Conservation (phyloP, 169 alveolate species). For the Cryptosporidium andersoni region DNA sequence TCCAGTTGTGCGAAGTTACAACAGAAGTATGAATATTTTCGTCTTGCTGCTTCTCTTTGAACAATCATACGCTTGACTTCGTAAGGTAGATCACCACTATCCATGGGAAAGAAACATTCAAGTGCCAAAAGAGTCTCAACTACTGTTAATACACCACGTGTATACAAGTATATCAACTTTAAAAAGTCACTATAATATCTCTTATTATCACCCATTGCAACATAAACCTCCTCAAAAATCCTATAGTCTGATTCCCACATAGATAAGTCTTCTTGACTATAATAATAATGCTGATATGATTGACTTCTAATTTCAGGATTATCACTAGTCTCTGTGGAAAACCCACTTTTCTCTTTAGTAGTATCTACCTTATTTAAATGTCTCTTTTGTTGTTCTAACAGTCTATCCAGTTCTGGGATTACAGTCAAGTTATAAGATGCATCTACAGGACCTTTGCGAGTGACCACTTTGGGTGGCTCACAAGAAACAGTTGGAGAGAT, state of each 20-base stretch:
- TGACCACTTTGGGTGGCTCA: conserved; percentile 67
- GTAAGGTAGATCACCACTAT: conserved; percentile 68
- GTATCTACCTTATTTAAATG: background rate
- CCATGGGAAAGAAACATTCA: conserved; percentile 70
- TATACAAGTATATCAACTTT: conserved; percentile 43
- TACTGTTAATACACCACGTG: conserved; percentile 68
- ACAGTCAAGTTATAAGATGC: conserved; percentile 45
- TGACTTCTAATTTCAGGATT: background rate
- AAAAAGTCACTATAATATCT: conserved; percentile 48
- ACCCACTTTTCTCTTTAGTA: background rate
- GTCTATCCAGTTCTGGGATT: conserved; percentile 44
- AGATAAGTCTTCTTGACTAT: conserved; percentile 61
- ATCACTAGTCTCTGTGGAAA: background rate
- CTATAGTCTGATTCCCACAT: conserved; percentile 70
- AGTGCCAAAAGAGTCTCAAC: conserved; percentile 63
- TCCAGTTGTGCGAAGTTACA: conserved; percentile 68
- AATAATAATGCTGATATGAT: conserved; percentile 6
- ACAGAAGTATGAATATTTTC: conserved; percentile 64
- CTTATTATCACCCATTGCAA: conserved; percentile 63
- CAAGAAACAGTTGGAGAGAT: conserved; percentile 28
- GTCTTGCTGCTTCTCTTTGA: conserved; percentile 66
- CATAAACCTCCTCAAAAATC: conserved; percentile 60
- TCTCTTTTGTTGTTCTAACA: conserved; percentile 54
- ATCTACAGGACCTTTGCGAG: conserved; percentile 28
- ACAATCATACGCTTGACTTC: conserved; percentile 67